Evolutionary conservation across 306 rosid species (phyloP).

Genomic region (Gynostemma pentaphyllum): DNA sequence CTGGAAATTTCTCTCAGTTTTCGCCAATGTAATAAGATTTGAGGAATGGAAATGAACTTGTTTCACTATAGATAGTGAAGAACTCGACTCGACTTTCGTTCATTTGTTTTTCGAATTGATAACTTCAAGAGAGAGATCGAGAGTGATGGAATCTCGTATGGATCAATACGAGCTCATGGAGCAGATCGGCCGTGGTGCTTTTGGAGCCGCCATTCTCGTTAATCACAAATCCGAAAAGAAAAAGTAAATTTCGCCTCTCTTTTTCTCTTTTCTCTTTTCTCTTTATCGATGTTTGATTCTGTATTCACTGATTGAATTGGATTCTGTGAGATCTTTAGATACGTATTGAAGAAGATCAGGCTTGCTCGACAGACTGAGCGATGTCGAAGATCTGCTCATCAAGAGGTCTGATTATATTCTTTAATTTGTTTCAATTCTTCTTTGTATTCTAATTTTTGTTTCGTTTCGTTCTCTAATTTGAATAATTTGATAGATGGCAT

Average conservation of each 20-base stretch:
- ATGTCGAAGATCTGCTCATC: slow-evolving; percentile 98
- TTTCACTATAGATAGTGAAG: background rate
- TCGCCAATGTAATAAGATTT: slow-evolving; percentile 6
- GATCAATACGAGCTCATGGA: slow-evolving; percentile 99
- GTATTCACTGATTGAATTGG: background rate
- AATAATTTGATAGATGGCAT: slow-evolving; percentile 64
- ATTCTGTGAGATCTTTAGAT: slow-evolving; percentile 33
- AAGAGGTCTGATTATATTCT: slow-evolving; percentile 50
- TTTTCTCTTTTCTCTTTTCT: background rate
- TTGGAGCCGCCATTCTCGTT: slow-evolving; percentile 97
- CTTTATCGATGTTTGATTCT: background rate
- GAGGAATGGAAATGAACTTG: background rate
- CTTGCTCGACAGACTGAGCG: slow-evolving; percentile 97
- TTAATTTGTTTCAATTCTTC: background rate
- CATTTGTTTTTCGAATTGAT: background rate
- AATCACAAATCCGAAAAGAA: slow-evolving; percentile 83
- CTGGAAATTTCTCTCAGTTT: background rate
- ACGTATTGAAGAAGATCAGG: slow-evolving; percentile 97
- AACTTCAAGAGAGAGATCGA: slow-evolving; percentile 15
- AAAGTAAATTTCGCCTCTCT: slow-evolving; percentile 45
- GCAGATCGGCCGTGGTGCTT: slow-evolving; percentile 99
- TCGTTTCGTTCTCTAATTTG: slow-evolving; percentile 12
- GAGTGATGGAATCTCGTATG: slow-evolving; percentile 80
- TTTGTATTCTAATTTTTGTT: background rate
- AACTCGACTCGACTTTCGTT: slow-evolving; percentile 11